A percentile compares a stretch with the other conserved stretches of the same genome.
These are phyloP conservation scores for Mesotaenium endlicherianum DNA, from an alignment of 139 green algal genomes.

Conservation along the genomic window DNA sequence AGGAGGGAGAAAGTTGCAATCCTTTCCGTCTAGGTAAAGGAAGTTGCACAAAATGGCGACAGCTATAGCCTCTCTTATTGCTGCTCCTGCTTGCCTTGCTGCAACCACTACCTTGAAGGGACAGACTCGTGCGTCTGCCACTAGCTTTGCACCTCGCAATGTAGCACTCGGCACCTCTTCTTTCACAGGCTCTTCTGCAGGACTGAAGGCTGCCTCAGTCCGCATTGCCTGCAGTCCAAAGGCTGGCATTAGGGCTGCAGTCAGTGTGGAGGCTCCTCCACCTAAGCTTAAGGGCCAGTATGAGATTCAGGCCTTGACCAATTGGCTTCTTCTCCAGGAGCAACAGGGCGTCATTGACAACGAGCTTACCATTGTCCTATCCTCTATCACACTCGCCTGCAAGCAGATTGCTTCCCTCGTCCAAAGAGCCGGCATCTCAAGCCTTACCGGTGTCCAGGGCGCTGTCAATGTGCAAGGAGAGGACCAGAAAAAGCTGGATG, in stretches of 20 bases:
- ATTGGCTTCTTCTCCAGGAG: conserved; percentile 80
- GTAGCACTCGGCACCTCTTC: neutral
- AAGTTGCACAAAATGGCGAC: too few relatives aligned
- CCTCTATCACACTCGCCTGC: conserved; percentile 89
- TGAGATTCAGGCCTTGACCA: conserved; percentile 76
- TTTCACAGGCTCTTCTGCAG: neutral
- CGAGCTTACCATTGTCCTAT: conserved; percentile 91
- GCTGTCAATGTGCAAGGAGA: conserved; percentile 72
- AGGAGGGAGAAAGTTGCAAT: too few relatives aligned
- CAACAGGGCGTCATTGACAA: conserved; percentile 75
- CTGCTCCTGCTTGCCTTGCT: neutral
- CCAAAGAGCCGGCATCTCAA: conserved; percentile 85
- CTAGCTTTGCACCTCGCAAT: neutral
- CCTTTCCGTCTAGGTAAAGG: too few relatives aligned
- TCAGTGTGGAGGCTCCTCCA: neutral
- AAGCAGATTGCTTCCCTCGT: conserved; percentile 97
- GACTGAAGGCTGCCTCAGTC: neutral
- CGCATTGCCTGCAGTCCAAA: neutral
- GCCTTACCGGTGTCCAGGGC: conserved; percentile 72
- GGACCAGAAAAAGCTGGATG: conserved; percentile 99
- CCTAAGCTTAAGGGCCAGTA: conserved; percentile 54
- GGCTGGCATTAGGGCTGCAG: neutral
- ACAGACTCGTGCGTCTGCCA: neutral
- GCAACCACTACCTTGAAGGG: neutral
- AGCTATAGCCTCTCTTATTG: neutral